These are phyloP conservation scores for Colletotrichum chlorophyti DNA, from an alignment of 2,329 filamentous ascomycete species.

Conservation along the genomic window DNA sequence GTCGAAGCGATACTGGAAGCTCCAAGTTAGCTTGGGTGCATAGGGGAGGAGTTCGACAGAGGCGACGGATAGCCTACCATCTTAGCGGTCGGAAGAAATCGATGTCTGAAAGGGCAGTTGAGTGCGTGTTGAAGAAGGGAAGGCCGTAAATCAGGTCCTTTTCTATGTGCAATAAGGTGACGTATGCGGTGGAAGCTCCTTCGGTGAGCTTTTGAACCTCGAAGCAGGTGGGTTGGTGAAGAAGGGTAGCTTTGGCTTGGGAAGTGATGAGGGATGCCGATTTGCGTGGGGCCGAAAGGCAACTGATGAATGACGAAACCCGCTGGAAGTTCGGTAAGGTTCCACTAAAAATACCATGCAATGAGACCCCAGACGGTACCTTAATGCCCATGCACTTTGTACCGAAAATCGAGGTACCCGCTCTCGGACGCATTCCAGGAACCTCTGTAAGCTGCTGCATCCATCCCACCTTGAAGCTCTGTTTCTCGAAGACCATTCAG, in stretches of 20 bases:
- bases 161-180: too few species aligned
- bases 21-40: constrained; percentile 6
- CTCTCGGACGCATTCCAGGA: not conserved
- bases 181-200: not conserved
- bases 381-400: constrained; percentile 16
- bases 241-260: constrained; percentile 11
- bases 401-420: not conserved
- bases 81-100: constrained; percentile 16
- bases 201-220: not conserved
- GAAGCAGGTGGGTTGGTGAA: not conserved
- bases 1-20: constrained; percentile 28
- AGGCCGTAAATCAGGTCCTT: too few species aligned
- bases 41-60: not conserved
- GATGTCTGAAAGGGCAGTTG: not conserved
- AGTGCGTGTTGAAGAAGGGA: too few species aligned
- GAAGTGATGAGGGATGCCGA: constrained; percentile 9
- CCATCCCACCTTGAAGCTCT: constrained; percentile 15
- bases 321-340: constrained; percentile 14
- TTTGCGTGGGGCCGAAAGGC: constrained; percentile 29
- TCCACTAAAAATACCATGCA: constrained; percentile 13
- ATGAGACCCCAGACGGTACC: constrained; percentile 11
- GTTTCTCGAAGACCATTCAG: not conserved
- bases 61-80: constrained; percentile 32
- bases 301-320: constrained; percentile 32
- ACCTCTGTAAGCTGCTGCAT: constrained; percentile 14